A percentile compares a stretch with the other conserved stretches of the same genome.
These are phyloP conservation scores for Populus tomentosa DNA, from an alignment of 441 rosid genomes.

Conservation along the genomic window DNA sequence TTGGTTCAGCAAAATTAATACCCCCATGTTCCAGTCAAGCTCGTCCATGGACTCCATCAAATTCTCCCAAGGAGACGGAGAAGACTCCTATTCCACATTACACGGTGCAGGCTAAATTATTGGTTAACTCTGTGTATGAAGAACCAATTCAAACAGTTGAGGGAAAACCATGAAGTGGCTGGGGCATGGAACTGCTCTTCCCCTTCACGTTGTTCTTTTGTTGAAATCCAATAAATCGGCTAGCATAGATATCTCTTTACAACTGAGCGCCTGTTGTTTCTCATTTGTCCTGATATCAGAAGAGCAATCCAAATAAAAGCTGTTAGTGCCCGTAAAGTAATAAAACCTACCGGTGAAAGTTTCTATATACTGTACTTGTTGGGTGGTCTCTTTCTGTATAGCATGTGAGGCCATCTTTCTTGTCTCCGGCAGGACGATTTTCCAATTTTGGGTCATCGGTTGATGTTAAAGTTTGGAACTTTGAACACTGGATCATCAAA, in stretches of 20 bases:
- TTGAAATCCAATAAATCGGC: slow-evolving; percentile 11
- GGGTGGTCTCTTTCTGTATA: background rate
- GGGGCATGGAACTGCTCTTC: background rate
- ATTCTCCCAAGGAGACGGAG: slow-evolving; percentile 18
- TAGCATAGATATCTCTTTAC: background rate
- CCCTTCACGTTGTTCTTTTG: background rate
- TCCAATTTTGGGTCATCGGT: no score
- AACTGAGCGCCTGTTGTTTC: background rate
- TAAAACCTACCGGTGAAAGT: background rate
- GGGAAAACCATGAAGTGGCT: slow-evolving; percentile 18
- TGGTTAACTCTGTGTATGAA: slow-evolving; percentile 20
- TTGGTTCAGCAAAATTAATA: slow-evolving; percentile 29
- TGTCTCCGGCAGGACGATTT: no score
- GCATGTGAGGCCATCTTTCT: background rate
- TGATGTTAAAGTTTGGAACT: no score
- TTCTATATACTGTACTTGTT: background rate
- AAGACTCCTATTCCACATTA: slow-evolving; percentile 4
- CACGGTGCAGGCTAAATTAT: slow-evolving; percentile 14
- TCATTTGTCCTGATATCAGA: background rate
- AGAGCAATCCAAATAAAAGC: background rate
- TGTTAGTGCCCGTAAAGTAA: background rate
- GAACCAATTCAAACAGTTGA: slow-evolving; percentile 22
- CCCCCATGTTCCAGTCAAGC: slow-evolving; percentile 25
- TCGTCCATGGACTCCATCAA: slow-evolving; percentile 14
- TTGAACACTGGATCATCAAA: no score